A percentile compares a stretch with the other conserved stretches of the same genome.
Conservation (phyloP, 2,329 filamentous ascomycete species). For the Lachnellula subtilissima region DNA sequence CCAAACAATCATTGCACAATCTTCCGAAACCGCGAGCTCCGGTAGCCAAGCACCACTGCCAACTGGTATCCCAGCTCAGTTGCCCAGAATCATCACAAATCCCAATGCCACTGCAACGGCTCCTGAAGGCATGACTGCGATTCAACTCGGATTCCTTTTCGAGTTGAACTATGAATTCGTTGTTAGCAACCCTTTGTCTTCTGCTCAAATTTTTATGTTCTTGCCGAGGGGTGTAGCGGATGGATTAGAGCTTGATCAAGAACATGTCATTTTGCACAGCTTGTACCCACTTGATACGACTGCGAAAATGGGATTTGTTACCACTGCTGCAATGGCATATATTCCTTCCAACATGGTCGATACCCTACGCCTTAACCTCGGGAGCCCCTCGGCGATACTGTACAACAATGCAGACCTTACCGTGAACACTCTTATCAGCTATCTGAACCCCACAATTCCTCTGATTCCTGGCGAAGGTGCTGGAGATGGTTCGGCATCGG, state of each 20-base stretch:
- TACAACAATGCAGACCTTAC: slow-evolving; percentile 66
- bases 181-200: slow-evolving; percentile 62
- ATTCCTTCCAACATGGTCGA: slow-evolving; percentile 69
- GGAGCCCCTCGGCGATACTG: slow-evolving; percentile 64
- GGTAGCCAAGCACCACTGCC: slow-evolving; percentile 5
- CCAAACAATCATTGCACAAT: not conserved
- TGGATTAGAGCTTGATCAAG: slow-evolving; percentile 44
- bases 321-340: slow-evolving; percentile 71
- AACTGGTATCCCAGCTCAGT: slow-evolving; percentile 23
- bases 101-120: slow-evolving; percentile 19
- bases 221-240: slow-evolving; percentile 58
- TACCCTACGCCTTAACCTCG: slow-evolving; percentile 63
- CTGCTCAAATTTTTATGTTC: slow-evolving; percentile 78
- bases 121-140: slow-evolving; percentile 57
- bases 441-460: slow-evolving; percentile 77
- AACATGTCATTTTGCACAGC: slow-evolving; percentile 61
- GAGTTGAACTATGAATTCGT: slow-evolving; percentile 83
- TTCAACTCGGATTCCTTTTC: slow-evolving; percentile 81
- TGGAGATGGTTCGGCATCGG: slow-evolving; percentile 24
- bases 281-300: slow-evolving; percentile 75
- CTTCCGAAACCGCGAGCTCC: not conserved
- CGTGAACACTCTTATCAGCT: slow-evolving; percentile 66
- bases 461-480: slow-evolving; percentile 39
- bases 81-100: slow-evolving; percentile 29
- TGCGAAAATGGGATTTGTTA: slow-evolving; percentile 67